Base-by-base conservation (phyloP, 1,139 yeast species). In the Saccharomyces hybrid region DNA sequence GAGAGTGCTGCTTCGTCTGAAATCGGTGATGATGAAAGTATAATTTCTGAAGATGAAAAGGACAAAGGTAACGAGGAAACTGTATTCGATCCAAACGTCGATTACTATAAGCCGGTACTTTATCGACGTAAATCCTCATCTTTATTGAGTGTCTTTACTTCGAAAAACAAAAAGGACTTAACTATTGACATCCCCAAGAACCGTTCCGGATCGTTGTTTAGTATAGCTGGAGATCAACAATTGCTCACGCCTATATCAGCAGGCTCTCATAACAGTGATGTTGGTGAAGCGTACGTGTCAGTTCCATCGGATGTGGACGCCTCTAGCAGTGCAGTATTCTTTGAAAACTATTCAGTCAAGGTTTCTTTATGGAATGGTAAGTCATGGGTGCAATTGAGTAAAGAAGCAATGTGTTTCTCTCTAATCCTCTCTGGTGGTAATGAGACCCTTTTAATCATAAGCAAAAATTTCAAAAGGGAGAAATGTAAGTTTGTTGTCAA, bases 371-470 rank as follows among this genome's bases (percentile, higher is more conserved):
- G 71, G 71, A 51, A 56, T 31, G 60, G 59, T 6, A 58, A 55
- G 32, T 47, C 55, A 14, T 67, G 70, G 70, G 57, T 53, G 46
- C 51, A 41, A 27, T 32, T 62, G 19, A 53, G 56, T 48, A 24
- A 58, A 48, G 29, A 47, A 14, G 24, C 50, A 38, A 44, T 54
- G 12, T 27, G 44, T 1, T 4, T 62, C 3, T 47, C 50, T 8
- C 79, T 90, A 73, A 82, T 87, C 73, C 81, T 89, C 72, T 83
- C 96, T 71, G 97, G 88, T 81, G 86, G 84, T 75, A 89, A 80
- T 68, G 97, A 88, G 77, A 82, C 80, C 71, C 87, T 90, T 73
- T 86, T 86, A 73, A 88, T 88, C 82, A 88, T 96, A 69, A 77
- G 80, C 71, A 95, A 88, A 69, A 78, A 80, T 70, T 79, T 48